Base-by-base conservation (phyloP, 352 stramenopile species). In the Phytophthora cactorum region DNA sequence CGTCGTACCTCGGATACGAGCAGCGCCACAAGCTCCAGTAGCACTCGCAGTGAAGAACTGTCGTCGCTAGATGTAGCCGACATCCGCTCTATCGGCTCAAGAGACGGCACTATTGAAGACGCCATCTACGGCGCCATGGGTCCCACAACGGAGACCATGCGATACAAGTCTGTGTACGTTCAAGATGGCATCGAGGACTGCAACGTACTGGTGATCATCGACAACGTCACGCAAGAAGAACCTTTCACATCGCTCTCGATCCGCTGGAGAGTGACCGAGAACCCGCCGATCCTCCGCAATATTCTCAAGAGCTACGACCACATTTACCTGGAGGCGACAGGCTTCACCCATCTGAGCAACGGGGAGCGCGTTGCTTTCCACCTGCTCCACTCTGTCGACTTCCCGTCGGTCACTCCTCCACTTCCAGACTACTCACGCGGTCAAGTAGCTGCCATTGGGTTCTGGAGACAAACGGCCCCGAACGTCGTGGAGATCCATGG, bases 221-320 rank as follows among this genome's bases (percentile, higher is more conserved):
- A 72, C 29, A 72, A 72, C 15, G 58, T 72, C 14, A 63, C 64
- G 2, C 12, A 51, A 59, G 58, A 68, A 11, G 52, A 70, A 9
- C 67, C 71, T 3, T 68, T 73, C 15, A 63, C 41, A 1, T 53
- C 39, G 15, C 58, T 72, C 5, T 70, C 71, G 3, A 70, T 76
- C 41, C 62, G 55, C 28, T 74, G 58, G 44, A 29, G 70, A 52
- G 63, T 71, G 38, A 61, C 71, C 17, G 64, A 75, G 54, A 76
- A 73, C 51, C 53, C 54, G 9, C 61, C 68, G 9, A 56, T 72
- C 25, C 67, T 73, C 44, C 71, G 67, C 2, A 70, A 34, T 25
- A 63, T 75, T 25, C 59, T 73, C 12, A 74, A 74, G 46, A 74
- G 63, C 27, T 70, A 74, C n/a, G 72, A 77, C 49, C 72, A 75